Evolutionary conservation across 345 rosid genomes (phyloP), one percentile per base, ranked within the genome.

Genomic region (Gossypium thurberi): DNA sequence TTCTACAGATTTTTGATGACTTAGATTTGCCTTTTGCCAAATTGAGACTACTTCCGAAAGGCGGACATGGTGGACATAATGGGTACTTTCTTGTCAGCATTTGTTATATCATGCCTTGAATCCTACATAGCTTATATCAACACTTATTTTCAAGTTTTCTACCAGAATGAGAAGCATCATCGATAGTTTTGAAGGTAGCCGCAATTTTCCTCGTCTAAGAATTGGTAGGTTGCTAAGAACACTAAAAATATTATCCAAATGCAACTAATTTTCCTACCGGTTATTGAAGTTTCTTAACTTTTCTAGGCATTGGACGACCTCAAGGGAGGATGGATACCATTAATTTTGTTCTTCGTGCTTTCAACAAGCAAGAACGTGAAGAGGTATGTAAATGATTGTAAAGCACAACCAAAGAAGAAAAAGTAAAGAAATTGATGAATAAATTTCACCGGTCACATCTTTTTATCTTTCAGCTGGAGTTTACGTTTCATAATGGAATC

Each of bases 51-150:
- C 76, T 95, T 84, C 99, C 99, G 20, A 95, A 95, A 87, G 99
- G 99, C 76, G 99, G 99, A 70, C 99, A 92, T 76, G 98, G 99
- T 21, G 99, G 99, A 67, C 97, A 95, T 74, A 95, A 92, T 14
- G 99, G 99, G 98, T 95, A 86, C 78, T 46, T 40, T n/a, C 55
- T 62, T 58, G 47, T 62, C n/a, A 20, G 15, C 72, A 9, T 51
- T 70, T 43, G 17, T 58, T 60, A 52, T 46, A 11, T n/a, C 53
- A 47, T 47, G 51, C 12, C 26, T 55, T 57, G 21, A 71, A 53
- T 70, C 14, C 43, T 55, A 18, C n/a, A 13, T 17, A 25, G 71
- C 40, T 47, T 67, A 67, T 23, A 25, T 25, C 71, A 23, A 25
- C 10, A 21, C 56, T 47, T 8, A 11, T 21, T 14, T 66, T 23